Evolutionary conservation across 495 filamentous ascomycete genomes (phyloP).

Genomic region (Trichoderma orchidacearum): DNA sequence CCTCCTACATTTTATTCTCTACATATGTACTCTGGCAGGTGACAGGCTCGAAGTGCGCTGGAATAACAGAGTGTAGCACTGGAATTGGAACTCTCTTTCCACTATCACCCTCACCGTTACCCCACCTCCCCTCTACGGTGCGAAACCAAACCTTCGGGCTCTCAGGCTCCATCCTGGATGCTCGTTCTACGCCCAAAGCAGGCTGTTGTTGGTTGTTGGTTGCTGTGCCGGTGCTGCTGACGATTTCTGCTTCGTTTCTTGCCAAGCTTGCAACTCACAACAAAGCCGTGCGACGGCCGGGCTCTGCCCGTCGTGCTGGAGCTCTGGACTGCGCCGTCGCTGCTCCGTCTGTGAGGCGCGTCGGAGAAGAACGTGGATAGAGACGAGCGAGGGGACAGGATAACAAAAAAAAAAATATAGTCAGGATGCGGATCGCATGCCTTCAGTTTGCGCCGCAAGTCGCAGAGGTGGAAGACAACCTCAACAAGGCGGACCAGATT

Average conservation of each 20-base stretch:
- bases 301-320: neutral
- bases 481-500: constrained; percentile 57
- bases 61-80: no score
- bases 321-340: neutral
- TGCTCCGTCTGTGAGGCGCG: no score
- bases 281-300: neutral
- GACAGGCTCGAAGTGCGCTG: no score
- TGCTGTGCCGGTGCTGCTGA: neutral
- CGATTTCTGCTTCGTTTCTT: neutral
- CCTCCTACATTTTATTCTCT: no score
- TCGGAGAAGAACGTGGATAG: neutral
- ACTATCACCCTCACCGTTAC: no score
- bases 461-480: constrained; percentile 64
- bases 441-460: constrained; percentile 65
- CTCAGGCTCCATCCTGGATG: neutral
- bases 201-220: neutral
- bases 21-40: no score
- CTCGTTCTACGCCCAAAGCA: neutral
- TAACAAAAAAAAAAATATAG: neutral
- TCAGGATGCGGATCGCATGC: constrained; percentile 61
- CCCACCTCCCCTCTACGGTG: neutral
- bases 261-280: neutral
- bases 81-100: no score
- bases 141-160: neutral
- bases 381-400: neutral